phyloP scores from a whole-genome alignment of 2,329 filamentous ascomycete genomes.

The Phaeosphaeria sp. region DNA sequence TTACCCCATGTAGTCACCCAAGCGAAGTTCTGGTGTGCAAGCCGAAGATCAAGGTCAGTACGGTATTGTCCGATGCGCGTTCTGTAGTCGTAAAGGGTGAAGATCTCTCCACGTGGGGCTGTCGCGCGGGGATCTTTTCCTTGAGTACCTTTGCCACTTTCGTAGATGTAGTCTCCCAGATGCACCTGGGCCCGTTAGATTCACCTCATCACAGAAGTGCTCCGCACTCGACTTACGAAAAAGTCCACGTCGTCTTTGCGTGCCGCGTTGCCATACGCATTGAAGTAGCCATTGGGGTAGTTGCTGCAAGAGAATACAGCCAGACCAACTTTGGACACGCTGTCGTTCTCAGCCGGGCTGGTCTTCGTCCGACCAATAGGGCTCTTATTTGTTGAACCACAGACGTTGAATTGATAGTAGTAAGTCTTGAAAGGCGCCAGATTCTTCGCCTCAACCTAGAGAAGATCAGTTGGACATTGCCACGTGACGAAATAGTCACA shows the following conservation, averaged over 20 bases:
- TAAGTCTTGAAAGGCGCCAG: conserved; percentile 70
- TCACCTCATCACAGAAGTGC: not conserved
- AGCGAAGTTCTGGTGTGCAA: conserved; percentile 49
- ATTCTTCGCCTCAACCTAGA: conserved; percentile 68
- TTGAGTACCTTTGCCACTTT: conserved; percentile 40
- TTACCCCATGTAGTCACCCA: conserved; percentile 52
- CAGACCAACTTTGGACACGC: conserved; percentile 65
- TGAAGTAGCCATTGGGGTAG: conserved; percentile 56
- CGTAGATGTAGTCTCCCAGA: conserved; percentile 56
- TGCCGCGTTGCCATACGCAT: conserved; percentile 53
- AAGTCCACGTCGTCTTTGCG: conserved; percentile 59
- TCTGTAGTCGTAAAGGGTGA: conserved; percentile 54
- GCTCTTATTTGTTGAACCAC: conserved; percentile 66
- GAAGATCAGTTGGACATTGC: conserved; percentile 15
- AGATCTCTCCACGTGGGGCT: conserved; percentile 45
- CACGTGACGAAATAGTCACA: not conserved
- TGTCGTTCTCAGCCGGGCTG: conserved; percentile 63
- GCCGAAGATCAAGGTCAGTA: conserved; percentile 50
- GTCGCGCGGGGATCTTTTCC: conserved; percentile 29
- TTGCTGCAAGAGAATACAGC: conserved; percentile 75
- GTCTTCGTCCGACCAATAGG: conserved; percentile 75
- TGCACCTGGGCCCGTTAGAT: conserved; percentile 42
- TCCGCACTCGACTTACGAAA: conserved; percentile 53
- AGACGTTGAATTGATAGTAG: conserved; percentile 75
- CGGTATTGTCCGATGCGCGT: conserved; percentile 50